Evolutionary conservation across 78 protist genomes (phyloP), one percentile per base, ranked within the genome.

Genomic region (Dictyostelium brefeldianum): DNA sequence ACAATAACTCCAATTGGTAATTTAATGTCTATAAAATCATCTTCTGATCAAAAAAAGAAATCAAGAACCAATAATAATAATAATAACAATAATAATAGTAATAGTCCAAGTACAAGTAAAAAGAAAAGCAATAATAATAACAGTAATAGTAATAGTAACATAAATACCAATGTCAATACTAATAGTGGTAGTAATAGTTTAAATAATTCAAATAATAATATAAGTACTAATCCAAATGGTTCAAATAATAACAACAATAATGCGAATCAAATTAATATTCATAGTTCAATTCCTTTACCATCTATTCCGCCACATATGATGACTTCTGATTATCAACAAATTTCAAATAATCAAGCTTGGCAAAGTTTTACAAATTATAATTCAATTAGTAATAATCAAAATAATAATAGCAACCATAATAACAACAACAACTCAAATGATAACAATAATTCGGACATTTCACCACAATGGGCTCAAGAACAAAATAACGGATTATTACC

Each of bases 71-170:
- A 51, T 20, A 51, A 50, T 69, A 51, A 27, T 51, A 81, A 25
- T 48, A 69, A 25, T 69, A 31, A 50, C n/a, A 75, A 51, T 51
- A 75, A 50, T 77, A 48, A 73, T 73, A 43, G 6, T 46, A 36
- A 18, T 46, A 50, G 29, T 77, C 29, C 70, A 62, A 77, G 46
- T 17, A 36, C 2, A 18, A n/a, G 3, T 64, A 64, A 64, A 14
- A 11, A 9, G 29, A 64, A 9, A 18, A 22, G 27, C n/a, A 77
- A 75, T 75, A 75, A 27, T 2, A 65, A 29, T 4, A 82, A 67
- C 18, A 22, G 25, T 14, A 64, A 25, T 46, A 10, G 43, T n/a
- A 43, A 71, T 3, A 4, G 6, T 29, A 70, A 20, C 5, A 41
- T 6, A 5, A 69, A 36, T 69, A 36, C 0, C 3, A 8, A 18